Percentiles rank a stretch among this genome's conserved stretches.
Conservation (phyloP, 106 monocot genomes). For the Alisma plantagoaquatica region DNA sequence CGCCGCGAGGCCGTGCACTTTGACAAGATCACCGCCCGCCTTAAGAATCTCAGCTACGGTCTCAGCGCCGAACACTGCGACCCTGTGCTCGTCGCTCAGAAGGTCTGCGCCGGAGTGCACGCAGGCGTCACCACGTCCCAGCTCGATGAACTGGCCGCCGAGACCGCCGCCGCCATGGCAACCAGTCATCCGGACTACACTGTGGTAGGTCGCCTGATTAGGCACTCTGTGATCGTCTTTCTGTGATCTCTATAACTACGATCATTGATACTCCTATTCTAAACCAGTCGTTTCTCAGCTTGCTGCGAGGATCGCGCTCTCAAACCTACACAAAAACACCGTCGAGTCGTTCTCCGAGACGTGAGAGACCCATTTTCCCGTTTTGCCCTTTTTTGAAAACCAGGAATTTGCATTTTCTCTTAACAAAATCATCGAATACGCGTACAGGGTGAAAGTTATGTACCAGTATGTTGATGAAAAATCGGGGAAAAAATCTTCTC, state of each 20-base stretch:
- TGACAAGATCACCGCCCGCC: conserved; percentile 95
- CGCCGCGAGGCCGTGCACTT: conserved; percentile 86
- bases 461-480: conserved; percentile 61
- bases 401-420: neutral
- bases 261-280: neutral
- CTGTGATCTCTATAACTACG: neutral
- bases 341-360: conserved; percentile 90
- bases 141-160: conserved; percentile 93
- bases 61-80: conserved; percentile 89
- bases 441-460: conserved; percentile 83
- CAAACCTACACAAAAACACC: conserved; percentile 95
- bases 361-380: conserved; percentile 25
- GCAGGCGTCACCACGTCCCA: conserved; percentile 85
- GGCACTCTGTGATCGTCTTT: neutral
- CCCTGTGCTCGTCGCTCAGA: conserved; percentile 80
- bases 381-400: neutral
- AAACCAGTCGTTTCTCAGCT: conserved; percentile 33
- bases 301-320: conserved; percentile 92
- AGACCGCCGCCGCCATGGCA: conserved; percentile 96
- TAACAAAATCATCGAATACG: neutral
- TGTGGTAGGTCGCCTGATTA: conserved; percentile 15
- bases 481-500: conserved; percentile 56
- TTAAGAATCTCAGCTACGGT: conserved; percentile 97
- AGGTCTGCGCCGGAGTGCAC: conserved; percentile 90
- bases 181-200: conserved; percentile 85